Conservation (phyloP, 1,139 yeast species). For the Yamadazyma oceani region DNA sequence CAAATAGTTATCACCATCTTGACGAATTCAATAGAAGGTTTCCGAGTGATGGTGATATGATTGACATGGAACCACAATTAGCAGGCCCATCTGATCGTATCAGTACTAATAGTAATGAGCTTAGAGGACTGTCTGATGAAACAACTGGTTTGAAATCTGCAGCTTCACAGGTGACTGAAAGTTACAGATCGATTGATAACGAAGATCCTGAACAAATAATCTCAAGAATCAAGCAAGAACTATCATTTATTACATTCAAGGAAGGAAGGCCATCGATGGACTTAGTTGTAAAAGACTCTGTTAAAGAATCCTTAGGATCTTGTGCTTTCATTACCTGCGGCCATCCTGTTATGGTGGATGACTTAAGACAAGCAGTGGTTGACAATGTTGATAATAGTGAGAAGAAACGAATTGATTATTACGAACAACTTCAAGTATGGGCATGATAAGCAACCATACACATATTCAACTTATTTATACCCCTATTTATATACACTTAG, state of each 20-base stretch:
- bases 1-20: conserved; percentile 18
- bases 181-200: conserved; percentile 7
- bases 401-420: conserved; percentile 44
- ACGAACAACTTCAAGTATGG: conserved; percentile 48
- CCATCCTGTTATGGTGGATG: conserved; percentile 52
- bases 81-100: not conserved
- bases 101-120: not conserved
- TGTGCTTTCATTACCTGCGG: conserved; percentile 50
- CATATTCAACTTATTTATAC: too few species aligned
- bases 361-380: conserved; percentile 36
- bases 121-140: not conserved
- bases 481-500: too few species aligned
- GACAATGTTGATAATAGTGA: conserved; percentile 25
- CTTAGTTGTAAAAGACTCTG: conserved; percentile 33
- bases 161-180: conserved; percentile 1
- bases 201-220: conserved; percentile 8
- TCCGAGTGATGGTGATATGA: conserved; percentile 6
- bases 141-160: not conserved
- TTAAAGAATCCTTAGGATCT: conserved; percentile 38
- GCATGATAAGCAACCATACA: conserved; percentile 26
- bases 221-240: conserved; percentile 17
- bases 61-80: not conserved
- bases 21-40: conserved; percentile 22
- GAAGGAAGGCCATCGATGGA: conserved; percentile 48
- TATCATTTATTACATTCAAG: conserved; percentile 36